A percentile compares a stretch with the other conserved stretches of the same genome.
Evolutionary conservation across 2,329 filamentous ascomycete genomes (phyloP).

Genomic region (Colletotrichum nymphaeae): DNA sequence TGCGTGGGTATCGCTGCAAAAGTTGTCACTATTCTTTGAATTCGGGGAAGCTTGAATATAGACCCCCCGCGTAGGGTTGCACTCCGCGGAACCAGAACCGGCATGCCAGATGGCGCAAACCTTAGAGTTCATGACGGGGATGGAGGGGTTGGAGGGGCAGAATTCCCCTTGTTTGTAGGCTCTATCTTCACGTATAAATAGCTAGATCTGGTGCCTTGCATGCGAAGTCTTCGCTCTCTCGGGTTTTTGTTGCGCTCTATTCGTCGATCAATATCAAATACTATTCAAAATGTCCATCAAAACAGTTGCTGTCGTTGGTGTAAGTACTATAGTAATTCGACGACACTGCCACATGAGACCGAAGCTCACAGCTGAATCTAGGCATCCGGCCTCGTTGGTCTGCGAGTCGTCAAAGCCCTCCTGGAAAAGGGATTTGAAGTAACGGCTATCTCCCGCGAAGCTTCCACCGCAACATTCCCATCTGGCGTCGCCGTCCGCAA

Average conservation of each 20-base stretch:
- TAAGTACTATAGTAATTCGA: not conserved
- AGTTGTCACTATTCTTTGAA: not conserved
- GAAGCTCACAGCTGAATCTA: not conserved
- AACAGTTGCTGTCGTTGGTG: slow-evolving; percentile 28
- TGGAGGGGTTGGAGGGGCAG: not conserved
- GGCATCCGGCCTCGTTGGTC: slow-evolving; percentile 30
- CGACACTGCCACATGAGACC: not conserved
- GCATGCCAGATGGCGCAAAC: not conserved
- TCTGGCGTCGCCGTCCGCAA: slow-evolving; percentile 16
- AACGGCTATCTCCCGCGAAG: slow-evolving; percentile 20
- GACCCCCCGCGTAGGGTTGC: slow-evolving; percentile 4
- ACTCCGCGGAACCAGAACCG: not conserved
- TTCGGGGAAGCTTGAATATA: not conserved
- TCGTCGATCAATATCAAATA: not conserved
- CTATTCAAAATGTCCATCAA: slow-evolving; percentile 19
- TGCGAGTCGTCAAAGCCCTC: slow-evolving; percentile 18
- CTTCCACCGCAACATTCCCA: slow-evolving; percentile 23
- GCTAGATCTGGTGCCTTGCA: not conserved
- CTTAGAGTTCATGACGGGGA: not conserved
- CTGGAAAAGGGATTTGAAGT: slow-evolving; percentile 15
- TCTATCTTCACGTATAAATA: not conserved
- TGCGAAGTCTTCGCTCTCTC: not conserved
- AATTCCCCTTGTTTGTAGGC: not conserved
- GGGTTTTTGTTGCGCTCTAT: not conserved
- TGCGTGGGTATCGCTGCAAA: not conserved